Evolutionary conservation across 1,284 basidiomycete genomes (phyloP).

Genomic region (Cutaneotrichosporon cavernicola): DNA sequence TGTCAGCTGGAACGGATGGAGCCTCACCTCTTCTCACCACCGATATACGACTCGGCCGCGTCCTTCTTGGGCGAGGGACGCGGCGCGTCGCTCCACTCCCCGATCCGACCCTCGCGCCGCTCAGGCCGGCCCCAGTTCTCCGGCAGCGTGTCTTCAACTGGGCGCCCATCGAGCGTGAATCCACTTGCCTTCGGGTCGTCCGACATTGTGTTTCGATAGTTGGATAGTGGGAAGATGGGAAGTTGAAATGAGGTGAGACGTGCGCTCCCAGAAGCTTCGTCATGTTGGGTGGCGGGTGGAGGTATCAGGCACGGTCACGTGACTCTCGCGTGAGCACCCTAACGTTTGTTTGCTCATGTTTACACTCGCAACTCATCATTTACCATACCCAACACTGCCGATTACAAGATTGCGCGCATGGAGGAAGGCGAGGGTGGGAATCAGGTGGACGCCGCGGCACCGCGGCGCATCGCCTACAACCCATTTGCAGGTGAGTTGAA

Average conservation of each 20-base stretch:
- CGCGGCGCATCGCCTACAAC: background rate
- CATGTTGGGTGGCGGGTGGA: conserved; percentile 2
- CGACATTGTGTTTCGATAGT: background rate
- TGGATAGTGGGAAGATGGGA: background rate
- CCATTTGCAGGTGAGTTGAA: conserved; percentile 1
- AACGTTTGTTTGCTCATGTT: conserved; percentile 6
- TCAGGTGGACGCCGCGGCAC: background rate
- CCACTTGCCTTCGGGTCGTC: conserved; percentile 5
- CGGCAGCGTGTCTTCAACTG: conserved; percentile 34
- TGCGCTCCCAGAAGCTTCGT: background rate
- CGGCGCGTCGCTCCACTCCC: conserved; percentile 13
- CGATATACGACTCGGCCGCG: conserved; percentile 64
- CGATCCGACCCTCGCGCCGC: conserved; percentile 17
- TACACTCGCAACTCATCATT: background rate
- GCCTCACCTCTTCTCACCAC: conserved; percentile 46
- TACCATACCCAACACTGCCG: background rate
- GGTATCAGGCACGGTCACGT: background rate
- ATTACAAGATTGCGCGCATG: conserved; percentile 7
- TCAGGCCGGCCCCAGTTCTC: conserved; percentile 44
- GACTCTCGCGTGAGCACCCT: conserved; percentile 5
- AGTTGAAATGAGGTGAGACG: background rate
- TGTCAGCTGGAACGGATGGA: conserved; percentile 2
- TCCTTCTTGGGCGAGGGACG: background rate
- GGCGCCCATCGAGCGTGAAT: conserved; percentile 35
- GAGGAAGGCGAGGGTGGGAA: background rate